Conservation (phyloP, 2,329 filamentous ascomycete species). For the Scedosporium dehoogii region DNA sequence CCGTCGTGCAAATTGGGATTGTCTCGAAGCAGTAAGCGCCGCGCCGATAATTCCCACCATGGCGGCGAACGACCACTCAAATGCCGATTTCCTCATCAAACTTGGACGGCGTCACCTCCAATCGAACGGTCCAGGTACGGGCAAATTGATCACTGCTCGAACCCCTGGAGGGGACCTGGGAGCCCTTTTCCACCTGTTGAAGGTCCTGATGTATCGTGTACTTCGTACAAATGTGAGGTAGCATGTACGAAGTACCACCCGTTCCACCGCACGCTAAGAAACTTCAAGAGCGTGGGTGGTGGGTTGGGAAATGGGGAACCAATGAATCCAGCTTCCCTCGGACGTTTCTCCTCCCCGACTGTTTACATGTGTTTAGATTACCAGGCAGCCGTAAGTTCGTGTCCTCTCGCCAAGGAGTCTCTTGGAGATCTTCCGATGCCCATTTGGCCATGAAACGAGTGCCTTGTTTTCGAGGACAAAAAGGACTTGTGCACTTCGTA, state of each 20-base stretch:
- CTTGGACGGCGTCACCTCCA: not conserved
- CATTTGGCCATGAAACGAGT: not conserved
- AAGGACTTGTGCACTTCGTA: not conserved
- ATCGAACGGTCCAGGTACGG: not conserved
- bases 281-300: not conserved
- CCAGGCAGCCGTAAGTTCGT: not conserved
- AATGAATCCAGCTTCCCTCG: not conserved
- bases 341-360: not conserved
- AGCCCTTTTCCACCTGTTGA: not conserved
- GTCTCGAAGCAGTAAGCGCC: slow-evolving; percentile 5
- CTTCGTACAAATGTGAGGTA: no score
- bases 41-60: slow-evolving; percentile 3
- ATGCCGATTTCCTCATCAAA: not conserved
- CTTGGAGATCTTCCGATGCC: not conserved
- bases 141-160: not conserved
- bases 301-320: not conserved
- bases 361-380: not conserved
- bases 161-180: not conserved
- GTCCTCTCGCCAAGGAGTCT: not conserved
- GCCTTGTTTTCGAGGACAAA: not conserved
- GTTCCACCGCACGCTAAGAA: not conserved
- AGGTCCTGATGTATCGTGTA: not conserved
- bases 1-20: slow-evolving; percentile 5
- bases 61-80: slow-evolving; percentile 1
- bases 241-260: not conserved